Base-by-base conservation (phyloP, 495 filamentous ascomycete genomes). In the Talaromyces liani region DNA sequence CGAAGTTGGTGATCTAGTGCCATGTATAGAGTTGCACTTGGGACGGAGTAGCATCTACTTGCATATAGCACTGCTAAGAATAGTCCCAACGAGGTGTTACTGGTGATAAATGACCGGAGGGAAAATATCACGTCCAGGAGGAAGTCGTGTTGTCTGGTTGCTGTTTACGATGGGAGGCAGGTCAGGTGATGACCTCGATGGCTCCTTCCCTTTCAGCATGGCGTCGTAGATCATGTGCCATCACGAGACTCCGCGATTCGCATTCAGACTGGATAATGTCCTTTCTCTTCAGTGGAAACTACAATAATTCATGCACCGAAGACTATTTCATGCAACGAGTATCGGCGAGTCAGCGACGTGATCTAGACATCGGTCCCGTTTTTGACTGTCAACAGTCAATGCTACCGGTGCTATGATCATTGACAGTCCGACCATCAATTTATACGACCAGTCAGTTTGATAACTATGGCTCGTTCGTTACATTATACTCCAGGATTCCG, bases 81-180 rank as follows among this genome's bases (percentile, higher is more conserved):
- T 58, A 58, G 56, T 33, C n/a, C 56, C 56, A 58, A 58, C 56
- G n/a, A 14, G 24, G 34, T 5, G 56, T 29, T 27, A 56, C 53
- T 56, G 53, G 53, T n/a, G 22, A 4, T 54, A 7, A 16, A 54
- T 18, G 14, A 27, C 14, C 18, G 8, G 18, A 27, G 53, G 20
- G n/a, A 27, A 56, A 56, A 56, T 56, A 29, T 6, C 22, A 56
- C 2, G 20, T 27, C 14, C 22, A 56, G 20, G 51, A 56, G 5
- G 53, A 56, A 56, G 53, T 56, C 45, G 45, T 27, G 53, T 29
- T 27, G 53, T 56, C 29, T 29, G 12, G 18, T 24, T 54, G 22
- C 22, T 25, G 22, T 16, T 27, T 14, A 27, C 24, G 53, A 56
- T n/a, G 22, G 12, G n/a, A 27, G 10, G 16, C n/a, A 29, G 20